Evolutionary conservation across 768 basidiomycete species (phyloP).

Genomic region (Omphalotus guepiniiformis): DNA sequence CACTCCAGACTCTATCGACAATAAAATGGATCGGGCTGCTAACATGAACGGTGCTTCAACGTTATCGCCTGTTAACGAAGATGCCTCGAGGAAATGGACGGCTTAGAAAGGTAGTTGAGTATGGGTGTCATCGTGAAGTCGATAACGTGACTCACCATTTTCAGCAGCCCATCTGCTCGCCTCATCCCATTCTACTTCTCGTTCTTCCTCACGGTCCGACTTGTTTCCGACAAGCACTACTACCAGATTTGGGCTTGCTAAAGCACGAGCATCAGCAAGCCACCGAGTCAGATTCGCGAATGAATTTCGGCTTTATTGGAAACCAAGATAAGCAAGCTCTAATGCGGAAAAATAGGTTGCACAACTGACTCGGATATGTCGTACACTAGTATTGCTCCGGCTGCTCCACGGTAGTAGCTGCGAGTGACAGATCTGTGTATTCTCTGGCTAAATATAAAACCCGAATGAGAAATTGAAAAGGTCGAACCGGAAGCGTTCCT

Average conservation of each 20-base stretch:
- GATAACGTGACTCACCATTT: constrained; percentile 57
- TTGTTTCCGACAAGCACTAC: constrained; percentile 94
- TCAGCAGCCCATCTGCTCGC: constrained; percentile 95
- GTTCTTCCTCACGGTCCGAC: constrained; percentile 88
- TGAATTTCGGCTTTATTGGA: constrained; percentile 66
- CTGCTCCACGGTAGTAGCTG: constrained; percentile 94
- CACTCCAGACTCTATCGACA: constrained; percentile 85
- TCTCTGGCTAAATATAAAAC: not conserved
- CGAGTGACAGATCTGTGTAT: constrained; percentile 90
- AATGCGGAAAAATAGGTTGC: not conserved
- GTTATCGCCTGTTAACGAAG: constrained; percentile 89
- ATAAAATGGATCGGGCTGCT: constrained; percentile 81
- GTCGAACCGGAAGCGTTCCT: constrained; percentile 83
- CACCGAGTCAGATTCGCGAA: constrained; percentile 82
- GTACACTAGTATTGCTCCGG: constrained; percentile 88
- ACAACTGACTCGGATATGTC: constrained; percentile 79
- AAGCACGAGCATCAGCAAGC: constrained; percentile 89
- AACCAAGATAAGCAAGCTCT: constrained; percentile 14
- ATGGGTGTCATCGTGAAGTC: not conserved
- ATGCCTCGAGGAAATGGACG: constrained; percentile 90
- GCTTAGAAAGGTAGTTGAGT: constrained; percentile 40
- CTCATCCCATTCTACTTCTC: constrained; percentile 95
- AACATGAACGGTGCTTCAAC: constrained; percentile 90
- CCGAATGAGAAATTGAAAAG: constrained; percentile 2
- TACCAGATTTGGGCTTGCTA: constrained; percentile 90